Evolutionary conservation across 345 rosid genomes (phyloP).

Genomic region (Mallotus nudiflorus): DNA sequence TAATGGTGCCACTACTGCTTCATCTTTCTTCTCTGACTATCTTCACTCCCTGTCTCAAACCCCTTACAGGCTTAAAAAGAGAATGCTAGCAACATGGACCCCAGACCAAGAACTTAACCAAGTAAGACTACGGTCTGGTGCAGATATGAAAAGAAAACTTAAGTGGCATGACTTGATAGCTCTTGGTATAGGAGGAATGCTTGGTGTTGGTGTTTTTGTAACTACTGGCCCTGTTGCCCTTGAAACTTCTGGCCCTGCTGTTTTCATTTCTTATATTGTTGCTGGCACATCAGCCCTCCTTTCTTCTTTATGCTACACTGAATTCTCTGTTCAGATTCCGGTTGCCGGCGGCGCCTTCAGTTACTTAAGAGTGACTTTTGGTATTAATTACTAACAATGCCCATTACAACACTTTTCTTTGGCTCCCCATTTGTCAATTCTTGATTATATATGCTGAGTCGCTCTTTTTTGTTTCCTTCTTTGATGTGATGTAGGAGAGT

Average conservation of each 20-base stretch:
- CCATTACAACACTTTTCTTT: no score
- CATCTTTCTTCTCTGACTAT: slow-evolving; percentile 40
- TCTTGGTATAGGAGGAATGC: slow-evolving; percentile 94
- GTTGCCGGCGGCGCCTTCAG: slow-evolving; percentile 98
- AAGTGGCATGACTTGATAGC: slow-evolving; percentile 80
- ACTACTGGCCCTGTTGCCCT: slow-evolving; percentile 78
- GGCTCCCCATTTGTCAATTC: slow-evolving; percentile 4
- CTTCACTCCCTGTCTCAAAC: slow-evolving; percentile 73
- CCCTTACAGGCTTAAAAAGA: slow-evolving; percentile 74
- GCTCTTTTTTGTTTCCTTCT: background rate
- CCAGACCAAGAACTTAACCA: slow-evolving; percentile 83
- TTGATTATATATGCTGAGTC: background rate
- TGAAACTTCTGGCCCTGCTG: slow-evolving; percentile 69
- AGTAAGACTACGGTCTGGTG: slow-evolving; percentile 87
- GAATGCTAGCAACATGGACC: slow-evolving; percentile 95
- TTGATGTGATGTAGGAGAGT: slow-evolving; percentile 55
- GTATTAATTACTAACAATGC: no score
- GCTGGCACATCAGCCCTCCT: slow-evolving; percentile 86
- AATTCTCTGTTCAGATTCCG: slow-evolving; percentile 89
- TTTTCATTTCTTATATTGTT: slow-evolving; percentile 73
- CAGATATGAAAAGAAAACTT: slow-evolving; percentile 92
- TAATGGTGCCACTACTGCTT: background rate
- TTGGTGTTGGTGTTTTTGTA: slow-evolving; percentile 89
- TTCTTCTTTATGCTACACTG: slow-evolving; percentile 90
- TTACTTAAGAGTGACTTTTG: slow-evolving; percentile 89